phyloP scores from a whole-genome alignment of 352 stramenopile species.

The Phytophthora crassamura region DNA sequence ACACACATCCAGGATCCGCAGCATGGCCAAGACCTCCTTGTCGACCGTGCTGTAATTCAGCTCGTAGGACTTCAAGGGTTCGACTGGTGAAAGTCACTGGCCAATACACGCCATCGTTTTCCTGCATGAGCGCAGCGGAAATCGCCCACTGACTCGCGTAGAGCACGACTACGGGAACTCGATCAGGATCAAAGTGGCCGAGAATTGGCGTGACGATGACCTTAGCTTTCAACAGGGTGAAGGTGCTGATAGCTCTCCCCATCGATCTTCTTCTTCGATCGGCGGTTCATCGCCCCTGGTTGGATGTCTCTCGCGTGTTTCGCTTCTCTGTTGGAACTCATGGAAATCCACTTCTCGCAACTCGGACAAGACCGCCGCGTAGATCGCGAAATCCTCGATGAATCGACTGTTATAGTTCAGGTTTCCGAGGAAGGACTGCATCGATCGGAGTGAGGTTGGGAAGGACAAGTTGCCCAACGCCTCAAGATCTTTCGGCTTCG shows the following conservation, averaged over 20 bases:
- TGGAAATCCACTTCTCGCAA: slow-evolving; percentile 1
- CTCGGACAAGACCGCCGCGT: background rate
- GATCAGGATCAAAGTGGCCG: too few species aligned
- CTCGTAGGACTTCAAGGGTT: background rate
- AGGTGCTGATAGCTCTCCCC: too few species aligned
- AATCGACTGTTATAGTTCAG: slow-evolving; percentile 28
- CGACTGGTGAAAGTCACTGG: background rate
- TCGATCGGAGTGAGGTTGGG: background rate
- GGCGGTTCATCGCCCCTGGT: too few species aligned
- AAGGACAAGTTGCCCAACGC: slow-evolving; percentile 10
- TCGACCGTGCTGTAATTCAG: background rate
- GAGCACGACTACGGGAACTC: too few species aligned
- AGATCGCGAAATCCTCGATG: slow-evolving; percentile 21
- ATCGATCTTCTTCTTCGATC: too few species aligned
- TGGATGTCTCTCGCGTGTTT: too few species aligned
- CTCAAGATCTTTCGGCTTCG: slow-evolving; percentile 18
- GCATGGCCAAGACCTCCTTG: background rate
- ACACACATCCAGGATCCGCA: slow-evolving; percentile 1
- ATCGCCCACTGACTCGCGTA: too few species aligned
- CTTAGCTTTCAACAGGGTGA: too few species aligned
- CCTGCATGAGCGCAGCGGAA: too few species aligned
- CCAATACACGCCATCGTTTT: too few species aligned
- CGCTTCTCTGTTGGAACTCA: too few species aligned
- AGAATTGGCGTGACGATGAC: too few species aligned
- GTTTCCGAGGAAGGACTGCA: slow-evolving; percentile 25